These are phyloP conservation scores for Xylaria castorea DNA, from an alignment of 495 filamentous ascomycete genomes.

Conservation along the genomic window DNA sequence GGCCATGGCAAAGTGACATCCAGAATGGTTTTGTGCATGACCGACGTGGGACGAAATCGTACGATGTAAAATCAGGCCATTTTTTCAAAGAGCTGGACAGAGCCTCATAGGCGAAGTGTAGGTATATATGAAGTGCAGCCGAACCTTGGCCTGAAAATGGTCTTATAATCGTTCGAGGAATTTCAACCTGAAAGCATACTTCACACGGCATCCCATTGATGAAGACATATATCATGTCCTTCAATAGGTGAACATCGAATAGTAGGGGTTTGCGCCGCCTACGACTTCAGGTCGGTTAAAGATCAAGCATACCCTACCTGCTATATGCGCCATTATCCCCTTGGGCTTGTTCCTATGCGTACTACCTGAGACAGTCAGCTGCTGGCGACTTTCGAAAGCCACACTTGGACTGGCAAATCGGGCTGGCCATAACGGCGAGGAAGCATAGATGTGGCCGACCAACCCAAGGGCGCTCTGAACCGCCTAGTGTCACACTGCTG, in stretches of 20 bases:
- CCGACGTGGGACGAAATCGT: constrained; percentile 16
- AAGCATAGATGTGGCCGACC: background rate
- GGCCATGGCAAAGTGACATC: constrained; percentile 8
- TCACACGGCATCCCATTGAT: background rate
- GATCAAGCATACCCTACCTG: background rate
- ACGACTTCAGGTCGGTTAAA: background rate
- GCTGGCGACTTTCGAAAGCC: background rate
- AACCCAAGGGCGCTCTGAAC: background rate
- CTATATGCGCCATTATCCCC: background rate
- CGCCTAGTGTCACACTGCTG: background rate
- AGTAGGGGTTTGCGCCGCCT: background rate
- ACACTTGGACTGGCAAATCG: background rate
- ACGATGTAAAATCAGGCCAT: constrained; percentile 25
- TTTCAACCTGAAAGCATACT: constrained; percentile 1
- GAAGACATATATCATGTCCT: constrained; percentile 7
- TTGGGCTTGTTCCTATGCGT: background rate
- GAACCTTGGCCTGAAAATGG: background rate
- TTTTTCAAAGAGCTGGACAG: constrained; percentile 21
- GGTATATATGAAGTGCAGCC: constrained; percentile 24
- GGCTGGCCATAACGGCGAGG: background rate
- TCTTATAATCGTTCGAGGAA: constrained; percentile 21
- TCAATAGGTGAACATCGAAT: background rate
- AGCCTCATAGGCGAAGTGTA: constrained; percentile 15
- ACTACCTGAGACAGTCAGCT: background rate
- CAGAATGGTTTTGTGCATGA: constrained; percentile 15